Percentiles rank a stretch among this genome's conserved stretches.
phyloP scores from a whole-genome alignment of 2,329 filamentous ascomycete species.

The Phialophora verrucosa region DNA sequence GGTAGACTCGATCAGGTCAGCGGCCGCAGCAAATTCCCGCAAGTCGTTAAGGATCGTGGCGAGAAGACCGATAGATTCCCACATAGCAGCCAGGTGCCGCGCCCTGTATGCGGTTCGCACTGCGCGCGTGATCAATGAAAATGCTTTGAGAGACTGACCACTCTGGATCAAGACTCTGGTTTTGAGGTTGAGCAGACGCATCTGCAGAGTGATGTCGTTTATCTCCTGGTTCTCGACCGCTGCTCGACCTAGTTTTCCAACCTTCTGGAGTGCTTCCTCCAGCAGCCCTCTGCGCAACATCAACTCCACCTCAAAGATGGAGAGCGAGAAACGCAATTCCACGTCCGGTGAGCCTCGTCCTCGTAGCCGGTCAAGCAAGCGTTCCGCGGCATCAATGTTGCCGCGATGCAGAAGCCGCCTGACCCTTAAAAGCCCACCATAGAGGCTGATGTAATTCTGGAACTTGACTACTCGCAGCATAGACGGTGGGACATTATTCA shows the following conservation, averaged over 20 bases:
- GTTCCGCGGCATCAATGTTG: slow-evolving; percentile 62
- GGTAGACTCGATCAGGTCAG: slow-evolving; percentile 68
- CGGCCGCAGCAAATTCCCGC: slow-evolving; percentile 71
- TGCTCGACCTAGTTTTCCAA: slow-evolving; percentile 59
- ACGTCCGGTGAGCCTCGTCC: slow-evolving; percentile 60
- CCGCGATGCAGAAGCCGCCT: slow-evolving; percentile 53
- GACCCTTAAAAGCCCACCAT: slow-evolving; percentile 51
- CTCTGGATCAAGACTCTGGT: slow-evolving; percentile 70
- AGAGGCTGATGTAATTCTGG: slow-evolving; percentile 63
- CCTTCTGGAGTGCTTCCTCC: slow-evolving; percentile 57
- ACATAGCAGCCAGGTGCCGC: slow-evolving; percentile 71
- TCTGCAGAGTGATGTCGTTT: slow-evolving; percentile 69
- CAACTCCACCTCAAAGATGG: slow-evolving; percentile 65
- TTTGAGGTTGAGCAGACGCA: slow-evolving; percentile 75
- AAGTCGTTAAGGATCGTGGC: slow-evolving; percentile 72
- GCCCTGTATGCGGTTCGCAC: slow-evolving; percentile 74
- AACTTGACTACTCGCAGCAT: slow-evolving; percentile 75
- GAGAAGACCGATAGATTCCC: slow-evolving; percentile 72
- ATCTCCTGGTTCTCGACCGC: slow-evolving; percentile 55
- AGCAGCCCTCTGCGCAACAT: slow-evolving; percentile 61
- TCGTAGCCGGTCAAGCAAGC: slow-evolving; percentile 64
- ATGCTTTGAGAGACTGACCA: slow-evolving; percentile 73
- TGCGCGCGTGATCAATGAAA: slow-evolving; percentile 77
- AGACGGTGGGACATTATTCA: slow-evolving; percentile 66
- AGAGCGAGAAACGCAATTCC: slow-evolving; percentile 65